A percentile compares a stretch with the other conserved stretches of the same genome.
Conservation (phyloP, 2,329 filamentous ascomycete genomes). For the Didymella pomorum region DNA sequence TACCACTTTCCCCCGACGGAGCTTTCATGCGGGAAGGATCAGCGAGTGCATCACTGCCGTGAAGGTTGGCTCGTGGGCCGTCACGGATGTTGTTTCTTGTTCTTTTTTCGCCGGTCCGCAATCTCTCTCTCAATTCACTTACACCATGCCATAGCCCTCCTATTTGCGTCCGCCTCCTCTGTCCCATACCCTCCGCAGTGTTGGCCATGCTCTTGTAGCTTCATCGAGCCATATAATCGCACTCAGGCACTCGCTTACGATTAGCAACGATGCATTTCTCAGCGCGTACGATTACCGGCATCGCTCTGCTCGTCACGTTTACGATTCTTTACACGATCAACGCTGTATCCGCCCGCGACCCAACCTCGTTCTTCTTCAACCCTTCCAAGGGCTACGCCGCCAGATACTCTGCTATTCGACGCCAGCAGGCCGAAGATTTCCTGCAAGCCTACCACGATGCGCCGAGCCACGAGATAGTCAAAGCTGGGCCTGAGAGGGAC, state of each 20-base stretch:
- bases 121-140: constrained; percentile 12
- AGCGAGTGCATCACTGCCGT: constrained; percentile 18
- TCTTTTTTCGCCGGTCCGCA: constrained; percentile 18
- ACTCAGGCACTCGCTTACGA: constrained; percentile 16
- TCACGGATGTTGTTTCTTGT: constrained; percentile 18
- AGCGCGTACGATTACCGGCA: constrained; percentile 32
- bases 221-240: constrained; percentile 5
- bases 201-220: constrained; percentile 17
- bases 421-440: constrained; percentile 41
- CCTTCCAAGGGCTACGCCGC: constrained; percentile 43
- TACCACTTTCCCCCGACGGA: constrained; percentile 19
- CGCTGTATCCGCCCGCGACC: constrained; percentile 41
- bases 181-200: not conserved
- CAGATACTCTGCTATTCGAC: constrained; percentile 42
- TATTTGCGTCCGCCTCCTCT: not conserved
- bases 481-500: constrained; percentile 26
- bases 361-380: constrained; percentile 50
- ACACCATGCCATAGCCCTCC: constrained; percentile 18
- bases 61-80: constrained; percentile 17
- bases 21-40: constrained; percentile 22
- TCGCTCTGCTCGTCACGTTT: constrained; percentile 29
- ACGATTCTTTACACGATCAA: constrained; percentile 36
- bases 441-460: constrained; percentile 30
- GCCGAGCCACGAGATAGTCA: constrained; percentile 26
- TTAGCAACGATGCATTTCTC: constrained; percentile 31